Percentiles rank a stretch among this genome's conserved stretches.
Conservation (phyloP, 2,329 filamentous ascomycete genomes). For the Tolypocladium nubicola region DNA sequence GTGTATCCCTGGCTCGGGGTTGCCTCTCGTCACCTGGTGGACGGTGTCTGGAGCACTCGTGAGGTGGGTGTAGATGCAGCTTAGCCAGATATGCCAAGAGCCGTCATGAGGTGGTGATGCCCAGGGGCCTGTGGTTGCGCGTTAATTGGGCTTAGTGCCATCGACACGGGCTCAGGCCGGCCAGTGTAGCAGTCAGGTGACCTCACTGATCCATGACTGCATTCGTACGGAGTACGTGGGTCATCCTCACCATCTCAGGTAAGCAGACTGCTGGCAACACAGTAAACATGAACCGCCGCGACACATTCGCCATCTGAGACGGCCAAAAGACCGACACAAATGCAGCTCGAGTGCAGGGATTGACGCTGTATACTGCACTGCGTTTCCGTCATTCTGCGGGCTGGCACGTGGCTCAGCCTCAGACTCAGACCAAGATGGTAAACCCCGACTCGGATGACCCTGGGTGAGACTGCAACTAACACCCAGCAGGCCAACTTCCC, state of each 20-base stretch:
- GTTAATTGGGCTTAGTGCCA: background rate
- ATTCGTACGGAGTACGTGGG: too few relatives aligned
- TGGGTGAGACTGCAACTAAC: background rate
- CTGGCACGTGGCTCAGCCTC: background rate
- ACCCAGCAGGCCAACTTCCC: slow-evolving; percentile 65
- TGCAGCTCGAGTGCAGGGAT: background rate
- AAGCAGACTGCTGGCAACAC: background rate
- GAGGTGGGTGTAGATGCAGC: background rate
- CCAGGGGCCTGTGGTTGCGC: background rate
- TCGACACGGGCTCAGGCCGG: background rate
- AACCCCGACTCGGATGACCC: background rate
- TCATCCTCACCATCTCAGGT: background rate
- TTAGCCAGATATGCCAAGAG: background rate
- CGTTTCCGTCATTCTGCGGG: background rate
- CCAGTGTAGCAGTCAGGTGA: background rate
- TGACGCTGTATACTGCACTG: background rate
- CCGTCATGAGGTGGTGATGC: background rate
- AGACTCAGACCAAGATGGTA: background rate
- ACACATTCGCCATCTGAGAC: background rate
- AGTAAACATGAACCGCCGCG: background rate
- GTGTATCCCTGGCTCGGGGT: background rate
- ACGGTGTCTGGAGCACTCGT: background rate
- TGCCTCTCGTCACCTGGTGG: background rate
- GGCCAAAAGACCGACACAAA: background rate
- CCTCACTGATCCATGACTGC: background rate